Evolutionary conservation across 2,329 filamentous ascomycete species (phyloP), one percentile per base, ranked within the genome.

Genomic region (Paraconiothyrium brasiliense): DNA sequence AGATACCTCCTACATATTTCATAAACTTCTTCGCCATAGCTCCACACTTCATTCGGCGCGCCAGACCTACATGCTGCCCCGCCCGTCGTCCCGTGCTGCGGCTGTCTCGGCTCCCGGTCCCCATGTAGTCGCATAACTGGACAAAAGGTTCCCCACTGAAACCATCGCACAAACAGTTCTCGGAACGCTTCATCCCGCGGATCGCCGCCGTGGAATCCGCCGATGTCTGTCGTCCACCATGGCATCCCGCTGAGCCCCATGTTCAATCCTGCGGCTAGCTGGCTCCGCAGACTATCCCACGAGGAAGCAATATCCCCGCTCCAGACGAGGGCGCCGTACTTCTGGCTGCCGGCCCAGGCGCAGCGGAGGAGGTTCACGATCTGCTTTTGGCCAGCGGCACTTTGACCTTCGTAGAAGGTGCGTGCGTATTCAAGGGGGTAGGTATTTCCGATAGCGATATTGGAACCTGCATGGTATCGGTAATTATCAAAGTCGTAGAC

Each of bases 171-270:
- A 60, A 90, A 87, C 0, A 91, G 76, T 69, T 91, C 89, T 8
- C 87, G 81, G 74, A 90, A 91, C 0, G 68, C 79, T 1, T 79
- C 75, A 50, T 89, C 83, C 0, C 79, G 73, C 0, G 87, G 86
- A 62, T 88, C 82, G 0, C 89, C 89, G 5, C 88, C 88, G 68
- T 90, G 88, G 69, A 91, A 91, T 0, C 89, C 89, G 1, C 89
- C 89, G 56, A 91, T 90, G 67, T 91, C 89, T 0, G 88, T 91
- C 0, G 89, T 91, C 87, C 87, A 91, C 88, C 88, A 90, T 0
- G 87, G 84, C 10, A 90, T 82, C 0, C 89, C 89, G 0, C 87
- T 81, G 4, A 90, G 76, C 0, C 87, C 89, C 85, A 90, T 89
- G 70, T 89, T 89, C 22, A 91, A 77, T 0, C 89, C 89, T 0